phyloP scores from a whole-genome alignment of 805 yeast genomes.

The Barnettozyma sp. region DNA sequence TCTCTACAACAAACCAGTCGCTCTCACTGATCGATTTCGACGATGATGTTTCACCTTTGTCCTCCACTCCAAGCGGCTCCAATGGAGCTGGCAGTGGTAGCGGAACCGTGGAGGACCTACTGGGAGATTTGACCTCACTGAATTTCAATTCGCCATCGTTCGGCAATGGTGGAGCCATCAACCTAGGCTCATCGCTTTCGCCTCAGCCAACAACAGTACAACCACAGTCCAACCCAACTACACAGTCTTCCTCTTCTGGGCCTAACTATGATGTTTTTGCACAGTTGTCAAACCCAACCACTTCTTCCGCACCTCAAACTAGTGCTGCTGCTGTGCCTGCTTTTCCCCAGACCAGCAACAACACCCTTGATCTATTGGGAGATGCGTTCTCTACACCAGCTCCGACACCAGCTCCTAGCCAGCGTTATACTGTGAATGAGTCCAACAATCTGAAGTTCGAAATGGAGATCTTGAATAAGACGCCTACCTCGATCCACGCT shows the following conservation, averaged over 20 bases:
- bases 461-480: slow-evolving; percentile 32
- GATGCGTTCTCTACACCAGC: slow-evolving; percentile 14
- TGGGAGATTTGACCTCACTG: slow-evolving; percentile 63
- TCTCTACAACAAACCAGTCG: slow-evolving; percentile 29
- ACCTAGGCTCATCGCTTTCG: slow-evolving; percentile 31
- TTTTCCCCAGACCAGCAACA: slow-evolving; percentile 10
- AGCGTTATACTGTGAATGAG: slow-evolving; percentile 32
- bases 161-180: slow-evolving; percentile 50
- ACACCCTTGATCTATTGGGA: slow-evolving; percentile 20
- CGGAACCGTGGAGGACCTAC: slow-evolving; percentile 54
- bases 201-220: slow-evolving; percentile 18
- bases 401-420: slow-evolving; percentile 15
- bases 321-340: slow-evolving; percentile 17
- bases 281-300: slow-evolving; percentile 16
- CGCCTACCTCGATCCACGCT: slow-evolving; percentile 36
- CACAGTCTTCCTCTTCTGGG: slow-evolving; percentile 15
- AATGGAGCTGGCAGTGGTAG: too few relatives aligned
- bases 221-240: not conserved
- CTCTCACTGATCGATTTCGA: slow-evolving; percentile 71
- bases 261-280: slow-evolving; percentile 23
- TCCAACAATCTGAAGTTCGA: slow-evolving; percentile 44
- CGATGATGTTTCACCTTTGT: slow-evolving; percentile 30
- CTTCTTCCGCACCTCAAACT: slow-evolving; percentile 10
- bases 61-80: slow-evolving; percentile 23
- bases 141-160: slow-evolving; percentile 31